These are phyloP conservation scores for Smittium culicis DNA, from an alignment of 371 early-diverging fungal species.

Conservation along the genomic window DNA sequence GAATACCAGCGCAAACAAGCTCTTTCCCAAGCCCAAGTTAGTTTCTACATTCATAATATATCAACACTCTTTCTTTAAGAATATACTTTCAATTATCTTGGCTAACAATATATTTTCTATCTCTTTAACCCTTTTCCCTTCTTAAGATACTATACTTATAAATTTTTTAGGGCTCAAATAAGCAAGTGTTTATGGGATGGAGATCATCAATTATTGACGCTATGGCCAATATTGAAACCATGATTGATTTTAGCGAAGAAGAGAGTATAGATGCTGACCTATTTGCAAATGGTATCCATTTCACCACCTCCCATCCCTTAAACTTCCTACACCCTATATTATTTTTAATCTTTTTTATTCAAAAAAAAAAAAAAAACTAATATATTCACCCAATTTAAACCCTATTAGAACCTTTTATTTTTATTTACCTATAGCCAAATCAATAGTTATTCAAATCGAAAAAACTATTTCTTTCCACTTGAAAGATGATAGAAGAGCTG, in stretches of 20 bases:
- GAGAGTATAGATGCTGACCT: constrained; percentile 63
- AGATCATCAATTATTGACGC: constrained; percentile 40
- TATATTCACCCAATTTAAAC: no score
- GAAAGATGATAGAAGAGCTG: constrained; percentile 55
- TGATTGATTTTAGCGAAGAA: constrained; percentile 74
- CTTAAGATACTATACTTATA: no score
- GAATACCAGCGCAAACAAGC: constrained; percentile 58
- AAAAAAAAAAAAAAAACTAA: no score
- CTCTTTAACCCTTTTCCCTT: no score
- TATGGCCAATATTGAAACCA: constrained; percentile 57
- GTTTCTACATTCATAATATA: no score
- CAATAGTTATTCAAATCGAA: constrained; percentile 18
- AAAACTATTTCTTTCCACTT: constrained; percentile 37
- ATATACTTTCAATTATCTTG: no score
- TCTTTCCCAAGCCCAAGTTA: constrained; percentile 44
- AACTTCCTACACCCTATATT: no score
- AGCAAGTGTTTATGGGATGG: constrained; percentile 49
- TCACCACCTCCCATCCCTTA: no score
- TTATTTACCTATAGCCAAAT: constrained; percentile 13
- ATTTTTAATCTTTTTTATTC: no score
- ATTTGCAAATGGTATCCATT: constrained; percentile 40
- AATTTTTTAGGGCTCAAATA: constrained; percentile 43
- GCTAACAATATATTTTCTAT: no score
- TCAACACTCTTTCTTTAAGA: constrained; percentile 12
- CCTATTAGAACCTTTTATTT: neutral